Percentiles rank a stretch among this genome's conserved stretches.
Conservation (phyloP, 129 eudicot genomes). For the Apium graveolens region DNA sequence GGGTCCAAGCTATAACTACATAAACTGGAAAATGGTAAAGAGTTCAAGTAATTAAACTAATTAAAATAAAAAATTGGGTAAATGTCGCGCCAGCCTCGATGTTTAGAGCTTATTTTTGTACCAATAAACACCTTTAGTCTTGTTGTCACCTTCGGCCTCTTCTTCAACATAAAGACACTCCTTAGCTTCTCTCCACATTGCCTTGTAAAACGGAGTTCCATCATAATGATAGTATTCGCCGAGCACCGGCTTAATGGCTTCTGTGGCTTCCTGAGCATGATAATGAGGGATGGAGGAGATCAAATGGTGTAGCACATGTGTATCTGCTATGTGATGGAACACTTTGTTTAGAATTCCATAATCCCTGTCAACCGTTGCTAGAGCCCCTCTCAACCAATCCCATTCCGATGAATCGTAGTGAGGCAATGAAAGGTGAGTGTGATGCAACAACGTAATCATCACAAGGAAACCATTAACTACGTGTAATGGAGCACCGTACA, state of each 20-base stretch:
- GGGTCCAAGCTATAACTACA: too few relatives aligned
- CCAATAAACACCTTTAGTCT: not conserved
- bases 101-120: not conserved
- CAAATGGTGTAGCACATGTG: slow-evolving; percentile 4
- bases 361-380: not conserved
- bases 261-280: slow-evolving; percentile 7
- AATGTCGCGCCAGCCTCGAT: too few relatives aligned
- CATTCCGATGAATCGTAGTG: not conserved
- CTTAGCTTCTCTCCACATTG: slow-evolving; percentile 9
- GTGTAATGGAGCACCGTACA: not conserved
- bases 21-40: too few relatives aligned
- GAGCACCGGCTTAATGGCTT: slow-evolving; percentile 1
- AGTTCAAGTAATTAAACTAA: too few relatives aligned
- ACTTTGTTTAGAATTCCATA: slow-evolving; percentile 1
- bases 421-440: not conserved
- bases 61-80: too few relatives aligned
- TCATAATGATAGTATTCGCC: not conserved
- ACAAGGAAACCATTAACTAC: slow-evolving; percentile 1
- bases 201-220: slow-evolving; percentile 8
- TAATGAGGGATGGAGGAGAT: slow-evolving; percentile 3
- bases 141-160: slow-evolving; percentile 1
- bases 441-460: not conserved
- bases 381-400: slow-evolving; percentile 2
- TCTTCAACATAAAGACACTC: slow-evolving; percentile 1
- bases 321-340: slow-evolving; percentile 5